Base-by-base conservation (phyloP, 2,329 filamentous ascomycete genomes). In the Ascocoryne sarcoides region DNA sequence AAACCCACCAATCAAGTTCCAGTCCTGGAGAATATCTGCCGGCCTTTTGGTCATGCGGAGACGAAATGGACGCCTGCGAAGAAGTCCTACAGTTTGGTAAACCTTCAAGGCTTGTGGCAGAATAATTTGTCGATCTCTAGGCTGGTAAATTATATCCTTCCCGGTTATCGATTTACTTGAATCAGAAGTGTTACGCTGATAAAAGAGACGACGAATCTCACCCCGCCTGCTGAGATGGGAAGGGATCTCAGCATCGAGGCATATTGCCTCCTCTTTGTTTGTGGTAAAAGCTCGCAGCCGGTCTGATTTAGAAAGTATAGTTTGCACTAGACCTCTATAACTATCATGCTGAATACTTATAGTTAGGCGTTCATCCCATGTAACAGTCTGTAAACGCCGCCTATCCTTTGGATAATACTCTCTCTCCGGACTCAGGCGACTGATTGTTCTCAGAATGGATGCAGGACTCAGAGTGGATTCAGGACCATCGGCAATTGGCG, bases 331-430 rank as follows among this genome's bases (percentile, higher is more conserved):
- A 12, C 32, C 19, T 7, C 32, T 12, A 17, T 40, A 51, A 2
- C 40, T 49, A 33, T 66, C 63, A 41, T 68, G 58, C 42, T 72
- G 68, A 3, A 67, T 62, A 0, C 60, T 47, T 4, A 51, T 49
- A 1, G 65, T 58, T 1, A 74, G 47, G 0, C 55, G 5, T 0
- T 43, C 2, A 36, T 68, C 49, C 70, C 71, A 75, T 0, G 10
- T 12, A 0, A 69, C 57, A 2, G 39, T 48, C 45, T 75, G 70
- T 62, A 73, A 67, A 0, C 54, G 49, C 29, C 52, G 61, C 10
- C 58, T 34, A 4, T 66, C 39, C 3, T 37, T 34, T 0, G 71
- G 70, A 46, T 75, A 74, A 41, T 64, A 73, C 0, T 43, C 29
- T 20, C 66, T 53, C 0, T 10, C 12, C 3, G 66, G 64, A 2